Evolutionary conservation across 805 yeast genomes (phyloP).

Genomic region (Myxozyma vanderwaltii): DNA sequence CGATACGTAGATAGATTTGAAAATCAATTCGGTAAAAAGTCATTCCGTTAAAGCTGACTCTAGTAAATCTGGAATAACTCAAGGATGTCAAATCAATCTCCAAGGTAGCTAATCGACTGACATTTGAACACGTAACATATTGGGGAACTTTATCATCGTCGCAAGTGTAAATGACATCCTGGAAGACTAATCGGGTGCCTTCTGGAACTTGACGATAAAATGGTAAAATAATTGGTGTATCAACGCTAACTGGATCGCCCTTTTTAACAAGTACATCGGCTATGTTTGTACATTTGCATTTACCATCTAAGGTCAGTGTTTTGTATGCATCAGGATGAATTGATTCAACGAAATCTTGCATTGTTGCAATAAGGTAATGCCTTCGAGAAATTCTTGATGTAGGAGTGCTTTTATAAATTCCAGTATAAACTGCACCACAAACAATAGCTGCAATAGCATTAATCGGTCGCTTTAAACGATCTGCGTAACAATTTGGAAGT

Average conservation of each 20-base stretch:
- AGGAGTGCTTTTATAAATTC: constrained; percentile 22
- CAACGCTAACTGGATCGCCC: constrained; percentile 17
- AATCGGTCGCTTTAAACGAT: constrained; percentile 19
- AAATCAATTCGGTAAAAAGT: constrained; percentile 22
- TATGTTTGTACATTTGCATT: constrained; percentile 14
- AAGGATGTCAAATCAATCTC: constrained; percentile 18
- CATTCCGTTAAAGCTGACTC: neutral
- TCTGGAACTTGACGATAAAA: constrained; percentile 15
- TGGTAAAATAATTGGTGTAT: constrained; percentile 5
- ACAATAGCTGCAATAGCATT: constrained; percentile 30
- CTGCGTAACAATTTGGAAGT: constrained; percentile 17
- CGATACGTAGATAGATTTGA: constrained; percentile 17
- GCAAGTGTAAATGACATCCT: constrained; percentile 20
- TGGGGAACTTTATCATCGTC: constrained; percentile 24
- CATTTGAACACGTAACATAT: constrained; percentile 6
- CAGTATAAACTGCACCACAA: constrained; percentile 30
- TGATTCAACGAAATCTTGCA: constrained; percentile 18
- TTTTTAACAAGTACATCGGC: constrained; percentile 19
- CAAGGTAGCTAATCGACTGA: constrained; percentile 13
- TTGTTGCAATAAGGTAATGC: constrained; percentile 23
- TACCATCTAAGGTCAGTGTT: constrained; percentile 17
- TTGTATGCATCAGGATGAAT: constrained; percentile 20
- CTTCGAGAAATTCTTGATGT: constrained; percentile 25
- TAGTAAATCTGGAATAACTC: constrained; percentile 4
- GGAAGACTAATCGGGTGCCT: constrained; percentile 6